A percentile compares a stretch with the other conserved stretches of the same genome.
Evolutionary conservation across 2,329 filamentous ascomycete species (phyloP).

Genomic region (Fusarium sp.): DNA sequence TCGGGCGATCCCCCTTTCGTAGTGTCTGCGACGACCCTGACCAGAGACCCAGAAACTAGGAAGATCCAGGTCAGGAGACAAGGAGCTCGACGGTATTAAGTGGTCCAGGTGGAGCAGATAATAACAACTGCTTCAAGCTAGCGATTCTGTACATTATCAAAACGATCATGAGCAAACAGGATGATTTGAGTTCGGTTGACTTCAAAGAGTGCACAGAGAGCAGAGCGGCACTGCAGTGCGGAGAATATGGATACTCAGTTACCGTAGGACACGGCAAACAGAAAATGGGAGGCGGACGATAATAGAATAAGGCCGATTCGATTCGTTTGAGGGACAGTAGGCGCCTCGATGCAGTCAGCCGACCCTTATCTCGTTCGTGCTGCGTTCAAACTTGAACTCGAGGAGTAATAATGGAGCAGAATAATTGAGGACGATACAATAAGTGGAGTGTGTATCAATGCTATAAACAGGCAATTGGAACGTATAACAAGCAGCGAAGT

Average conservation of each 20-base stretch:
- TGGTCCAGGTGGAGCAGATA: slow-evolving; percentile 22
- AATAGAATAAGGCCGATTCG: slow-evolving; percentile 13
- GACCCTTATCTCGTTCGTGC: slow-evolving; percentile 21
- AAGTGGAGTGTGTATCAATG: neutral
- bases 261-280: slow-evolving; percentile 10
- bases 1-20: slow-evolving; percentile 41
- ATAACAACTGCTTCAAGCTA: slow-evolving; percentile 13
- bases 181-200: slow-evolving; percentile 4
- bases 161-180: neutral
- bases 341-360: slow-evolving; percentile 32
- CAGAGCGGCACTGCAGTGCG: neutral
- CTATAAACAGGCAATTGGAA: slow-evolving; percentile 1
- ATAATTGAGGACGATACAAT: neutral
- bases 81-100: slow-evolving; percentile 23
- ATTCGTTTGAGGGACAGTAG: slow-evolving; percentile 14
- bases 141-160: neutral
- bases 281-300: slow-evolving; percentile 6
- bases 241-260: slow-evolving; percentile 17
- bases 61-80: slow-evolving; percentile 43
- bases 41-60: slow-evolving; percentile 22
- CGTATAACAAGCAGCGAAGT: neutral
- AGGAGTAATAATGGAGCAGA: neutral
- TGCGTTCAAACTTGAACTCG: neutral
- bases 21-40: slow-evolving; percentile 28
- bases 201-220: neutral